Evolutionary conservation across 208 protist genomes (phyloP).

Genomic region (Trypanosoma grayi): DNA sequence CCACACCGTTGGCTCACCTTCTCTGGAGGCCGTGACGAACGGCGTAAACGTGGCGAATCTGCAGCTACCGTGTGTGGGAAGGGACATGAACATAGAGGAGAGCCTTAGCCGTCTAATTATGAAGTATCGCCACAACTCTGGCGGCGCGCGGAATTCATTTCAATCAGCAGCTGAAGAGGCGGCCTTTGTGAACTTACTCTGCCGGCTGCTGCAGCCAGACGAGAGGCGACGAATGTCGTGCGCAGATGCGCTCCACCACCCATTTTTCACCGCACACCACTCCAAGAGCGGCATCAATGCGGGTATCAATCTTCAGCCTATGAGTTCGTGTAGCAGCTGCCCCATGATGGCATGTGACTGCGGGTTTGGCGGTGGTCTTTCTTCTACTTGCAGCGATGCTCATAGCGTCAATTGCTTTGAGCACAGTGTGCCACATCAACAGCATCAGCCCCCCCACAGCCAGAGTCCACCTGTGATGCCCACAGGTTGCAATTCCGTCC

Average conservation of each 20-base stretch:
- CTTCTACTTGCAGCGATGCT: too few relatives aligned
- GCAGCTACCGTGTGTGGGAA: slow-evolving; percentile 28
- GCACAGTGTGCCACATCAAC: slow-evolving; percentile 12
- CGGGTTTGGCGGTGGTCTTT: too few relatives aligned
- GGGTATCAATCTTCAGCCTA: too few relatives aligned
- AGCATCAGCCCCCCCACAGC: background rate
- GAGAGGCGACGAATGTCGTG: slow-evolving; percentile 54
- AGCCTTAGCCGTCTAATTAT: slow-evolving; percentile 14
- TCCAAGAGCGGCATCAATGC: background rate
- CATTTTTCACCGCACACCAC: slow-evolving; percentile 37
- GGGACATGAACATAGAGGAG: slow-evolving; percentile 6
- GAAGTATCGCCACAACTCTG: slow-evolving; percentile 11
- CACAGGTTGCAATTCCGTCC: slow-evolving; percentile 1
- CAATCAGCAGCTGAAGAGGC: slow-evolving; percentile 28
- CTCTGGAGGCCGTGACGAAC: slow-evolving; percentile 52
- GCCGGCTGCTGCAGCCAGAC: slow-evolving; percentile 66
- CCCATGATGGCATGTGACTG: background rate
- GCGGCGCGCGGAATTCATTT: background rate
- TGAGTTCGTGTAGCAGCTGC: background rate
- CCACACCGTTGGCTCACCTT: slow-evolving; percentile 85
- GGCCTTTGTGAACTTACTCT: slow-evolving; percentile 65
- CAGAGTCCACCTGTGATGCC: slow-evolving; percentile 3
- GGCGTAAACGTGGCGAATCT: slow-evolving; percentile 40
- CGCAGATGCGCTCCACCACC: slow-evolving; percentile 61
- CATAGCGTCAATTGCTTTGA: too few relatives aligned